These are phyloP conservation scores for Russula foetens DNA, from an alignment of 768 basidiomycete species.

Conservation along the genomic window DNA sequence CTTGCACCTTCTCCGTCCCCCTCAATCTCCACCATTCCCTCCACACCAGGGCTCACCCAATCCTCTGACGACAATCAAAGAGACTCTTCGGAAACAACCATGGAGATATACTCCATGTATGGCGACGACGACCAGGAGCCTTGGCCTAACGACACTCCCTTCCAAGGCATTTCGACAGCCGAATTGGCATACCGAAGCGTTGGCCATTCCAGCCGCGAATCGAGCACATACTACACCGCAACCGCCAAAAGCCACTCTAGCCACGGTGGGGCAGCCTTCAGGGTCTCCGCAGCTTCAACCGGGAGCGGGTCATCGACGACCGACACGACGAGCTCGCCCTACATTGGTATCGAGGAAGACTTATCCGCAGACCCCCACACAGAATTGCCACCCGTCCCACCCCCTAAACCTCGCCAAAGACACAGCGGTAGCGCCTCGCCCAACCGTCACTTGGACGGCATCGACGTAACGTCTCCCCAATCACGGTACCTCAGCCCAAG, in stretches of 20 bases:
- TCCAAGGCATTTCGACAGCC: constrained; percentile 29
- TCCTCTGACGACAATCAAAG: constrained; percentile 36
- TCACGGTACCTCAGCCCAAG: constrained; percentile 19
- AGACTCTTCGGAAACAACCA: constrained; percentile 62
- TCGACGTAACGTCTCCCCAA: neutral
- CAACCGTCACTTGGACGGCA: neutral
- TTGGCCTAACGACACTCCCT: constrained; percentile 23
- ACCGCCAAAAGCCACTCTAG: constrained; percentile 10
- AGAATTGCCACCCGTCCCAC: neutral
- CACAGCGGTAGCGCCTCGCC: neutral
- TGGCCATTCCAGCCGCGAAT: constrained; percentile 2
- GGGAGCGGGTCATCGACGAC: constrained; percentile 24
- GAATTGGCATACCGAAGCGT: constrained; percentile 6
- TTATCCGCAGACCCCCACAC: neutral
- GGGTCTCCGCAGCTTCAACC: constrained; percentile 29
- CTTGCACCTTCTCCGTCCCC: neutral
- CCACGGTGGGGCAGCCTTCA: constrained; percentile 29
- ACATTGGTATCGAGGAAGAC: constrained; percentile 8
- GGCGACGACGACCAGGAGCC: constrained; percentile 39
- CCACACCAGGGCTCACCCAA: constrained; percentile 31
- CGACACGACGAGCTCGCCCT: constrained; percentile 9
- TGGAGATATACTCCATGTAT: constrained; percentile 87
- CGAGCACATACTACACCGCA: constrained; percentile 14
- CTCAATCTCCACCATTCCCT: constrained; percentile 12
- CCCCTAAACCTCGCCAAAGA: neutral